phyloP scores from a whole-genome alignment of 2,329 filamentous ascomycete genomes.

The Acephala macrosclerotiorum region DNA sequence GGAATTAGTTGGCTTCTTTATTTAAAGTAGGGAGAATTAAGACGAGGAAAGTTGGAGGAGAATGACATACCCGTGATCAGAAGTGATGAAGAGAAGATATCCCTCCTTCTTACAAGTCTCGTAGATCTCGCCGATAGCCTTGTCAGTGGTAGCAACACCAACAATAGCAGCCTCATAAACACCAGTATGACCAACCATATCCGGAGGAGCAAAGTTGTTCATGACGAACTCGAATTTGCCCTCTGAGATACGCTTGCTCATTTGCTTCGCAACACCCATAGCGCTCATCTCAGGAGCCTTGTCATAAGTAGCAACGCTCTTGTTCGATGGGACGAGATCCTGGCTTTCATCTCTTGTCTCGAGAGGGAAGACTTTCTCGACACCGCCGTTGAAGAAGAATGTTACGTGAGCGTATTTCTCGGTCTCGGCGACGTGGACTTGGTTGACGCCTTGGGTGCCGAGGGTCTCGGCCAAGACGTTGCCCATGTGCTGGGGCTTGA shows the following conservation, averaged over 20 bases:
- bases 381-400: slow-evolving; percentile 99
- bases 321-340: slow-evolving; percentile 86
- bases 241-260: slow-evolving; percentile 84
- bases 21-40: neutral
- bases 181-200: slow-evolving; percentile 99
- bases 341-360: slow-evolving; percentile 87
- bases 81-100: slow-evolving; percentile 93
- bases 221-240: slow-evolving; percentile 95
- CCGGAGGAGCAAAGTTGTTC: slow-evolving; percentile 99
- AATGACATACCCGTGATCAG: slow-evolving; percentile 80
- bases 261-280: slow-evolving; percentile 86
- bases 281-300: slow-evolving; percentile 96
- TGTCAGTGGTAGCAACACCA: slow-evolving; percentile 86
- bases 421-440: slow-evolving; percentile 97
- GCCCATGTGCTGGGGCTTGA: slow-evolving; percentile 93
- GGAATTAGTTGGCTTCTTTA: slow-evolving; percentile 24
- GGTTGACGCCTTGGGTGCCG: slow-evolving; percentile 85
- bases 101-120: slow-evolving; percentile 93
- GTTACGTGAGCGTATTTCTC: slow-evolving; percentile 99
- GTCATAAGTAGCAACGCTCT: slow-evolving; percentile 91
- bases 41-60: neutral
- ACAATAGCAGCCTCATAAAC: slow-evolving; percentile 94
- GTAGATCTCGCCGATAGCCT: slow-evolving; percentile 90
- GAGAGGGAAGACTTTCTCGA: slow-evolving; percentile 93
- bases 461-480: slow-evolving; percentile 99